Conservation (phyloP, 1,284 basidiomycete species). For the Agaricales sp. region DNA sequence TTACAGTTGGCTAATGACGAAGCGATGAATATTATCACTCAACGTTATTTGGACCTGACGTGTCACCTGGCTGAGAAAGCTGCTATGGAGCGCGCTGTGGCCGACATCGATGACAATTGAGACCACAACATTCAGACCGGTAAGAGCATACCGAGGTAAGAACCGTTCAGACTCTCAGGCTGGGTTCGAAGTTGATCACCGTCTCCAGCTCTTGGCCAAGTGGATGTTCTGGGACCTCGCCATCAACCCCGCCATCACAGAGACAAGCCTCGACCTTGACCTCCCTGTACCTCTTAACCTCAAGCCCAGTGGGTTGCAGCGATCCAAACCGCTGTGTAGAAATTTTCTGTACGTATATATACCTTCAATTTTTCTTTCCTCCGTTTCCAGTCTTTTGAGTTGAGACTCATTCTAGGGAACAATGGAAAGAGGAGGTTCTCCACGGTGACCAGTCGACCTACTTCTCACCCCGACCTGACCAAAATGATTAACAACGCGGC, state of each 20-base stretch:
- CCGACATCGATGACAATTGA: constrained; percentile 93
- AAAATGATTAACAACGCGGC: constrained; percentile 31
- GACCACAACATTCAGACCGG: constrained; percentile 75
- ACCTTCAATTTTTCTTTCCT: constrained; percentile 3
- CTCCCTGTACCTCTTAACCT: constrained; percentile 89
- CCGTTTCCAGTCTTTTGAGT: constrained; percentile 7
- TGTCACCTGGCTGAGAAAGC: constrained; percentile 95
- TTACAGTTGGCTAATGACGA: constrained; percentile 58
- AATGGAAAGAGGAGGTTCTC: constrained; percentile 41
- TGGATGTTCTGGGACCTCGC: constrained; percentile 86
- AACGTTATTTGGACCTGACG: constrained; percentile 91
- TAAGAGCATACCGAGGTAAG: constrained; percentile 80
- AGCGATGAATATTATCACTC: constrained; percentile 73
- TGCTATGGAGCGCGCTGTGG: constrained; percentile 92
- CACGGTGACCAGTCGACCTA: constrained; percentile 44
- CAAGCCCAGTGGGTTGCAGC: constrained; percentile 76
- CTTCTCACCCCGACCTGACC: constrained; percentile 31
- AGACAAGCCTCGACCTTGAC: constrained; percentile 66
- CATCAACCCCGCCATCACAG: constrained; percentile 53
- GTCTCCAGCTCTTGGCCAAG: constrained; percentile 42
- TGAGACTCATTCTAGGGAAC: constrained; percentile 24
- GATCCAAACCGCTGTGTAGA: constrained; percentile 90
- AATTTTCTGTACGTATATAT: constrained; percentile 70
- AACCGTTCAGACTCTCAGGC: constrained; percentile 9
- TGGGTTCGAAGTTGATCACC: constrained; percentile 4